Percentiles rank a stretch among this genome's conserved stretches.
Evolutionary conservation across 208 protist species (phyloP).

Genomic region (Naegleria fowleri): DNA sequence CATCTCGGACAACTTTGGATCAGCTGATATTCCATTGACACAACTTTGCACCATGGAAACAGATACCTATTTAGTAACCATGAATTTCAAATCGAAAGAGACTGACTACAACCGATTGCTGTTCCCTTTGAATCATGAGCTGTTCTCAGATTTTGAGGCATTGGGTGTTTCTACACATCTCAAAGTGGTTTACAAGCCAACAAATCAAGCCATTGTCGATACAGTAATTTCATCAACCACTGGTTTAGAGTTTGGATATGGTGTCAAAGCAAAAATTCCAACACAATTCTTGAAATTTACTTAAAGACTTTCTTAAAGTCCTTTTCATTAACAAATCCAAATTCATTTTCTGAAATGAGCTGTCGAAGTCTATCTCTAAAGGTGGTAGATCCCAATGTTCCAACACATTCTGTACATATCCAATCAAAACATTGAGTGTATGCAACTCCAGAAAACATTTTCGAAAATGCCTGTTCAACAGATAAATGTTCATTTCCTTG

Average conservation of each 20-base stretch:
- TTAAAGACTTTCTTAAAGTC: neutral
- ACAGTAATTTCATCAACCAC: neutral
- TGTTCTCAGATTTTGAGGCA: slow-evolving; percentile 29
- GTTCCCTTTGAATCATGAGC: slow-evolving; percentile 10
- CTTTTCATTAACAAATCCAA: neutral
- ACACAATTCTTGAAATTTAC: neutral
- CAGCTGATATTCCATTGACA: slow-evolving; percentile 23
- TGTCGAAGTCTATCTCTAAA: neutral
- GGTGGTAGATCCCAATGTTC: neutral
- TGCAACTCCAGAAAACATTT: neutral
- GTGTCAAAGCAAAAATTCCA: neutral
- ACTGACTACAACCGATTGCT: slow-evolving; percentile 19
- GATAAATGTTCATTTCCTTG: neutral
- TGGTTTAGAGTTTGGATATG: neutral
- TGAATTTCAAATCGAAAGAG: neutral
- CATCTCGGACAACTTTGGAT: neutral
- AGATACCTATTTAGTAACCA: neutral
- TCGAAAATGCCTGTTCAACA: neutral
- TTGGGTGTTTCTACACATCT: slow-evolving; percentile 10
- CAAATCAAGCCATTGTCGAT: neutral
- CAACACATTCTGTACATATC: neutral
- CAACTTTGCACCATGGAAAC: slow-evolving; percentile 24
- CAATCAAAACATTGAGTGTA: neutral
- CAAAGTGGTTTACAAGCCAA: neutral
- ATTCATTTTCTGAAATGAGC: neutral